Base-by-base conservation (phyloP, 345 rosid genomes). In the Kernera saxatilis region DNA sequence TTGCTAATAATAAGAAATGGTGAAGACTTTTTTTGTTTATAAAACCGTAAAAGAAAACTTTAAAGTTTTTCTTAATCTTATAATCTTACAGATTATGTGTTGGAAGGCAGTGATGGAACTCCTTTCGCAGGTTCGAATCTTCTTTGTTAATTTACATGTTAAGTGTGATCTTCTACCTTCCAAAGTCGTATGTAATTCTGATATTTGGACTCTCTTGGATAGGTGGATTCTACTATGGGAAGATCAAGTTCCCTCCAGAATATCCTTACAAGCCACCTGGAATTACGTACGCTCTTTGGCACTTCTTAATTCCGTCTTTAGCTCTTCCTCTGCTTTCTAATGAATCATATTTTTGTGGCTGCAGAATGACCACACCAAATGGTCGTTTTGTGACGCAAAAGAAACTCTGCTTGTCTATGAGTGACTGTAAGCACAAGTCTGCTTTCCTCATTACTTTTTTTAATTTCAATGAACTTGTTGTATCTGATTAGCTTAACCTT, bases 221-320 rank as follows among this genome's bases (percentile, higher is more conserved):
- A 90, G 97, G 96, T 77, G 73, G 74, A 22, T 69, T 27, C 32
- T 93, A 93, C 78, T 86, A 93, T 76, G 98, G 98, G 46, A 93
- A 88, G 84, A 93, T 93, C 83, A 88, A 90, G 83, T 93, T 93
- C 60, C 97, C 96, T 64, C 83, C 95, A 5, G 98, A 93, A 51
- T 93, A 93, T 79, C 98, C 98, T 8, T 90, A 85, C 60, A 93
- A 88, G 77, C 98, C 97, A 78, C 98, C 98, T 14, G 98, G 98
- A 77, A 93, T 93, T 76, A 88, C 90, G 98, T 93, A 82, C 25
- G 82, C 17, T 43, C 70, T 52, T 67, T 60, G 22, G 0, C 37
- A 27, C 45, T 21, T 58, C 21, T 6, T 2, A 46, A 39, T 14
- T 5, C 43, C 43, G 1, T 39, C 17, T 13, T 9, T 39, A 15